Conservation (phyloP, 2,329 filamentous ascomycete genomes). For the Trichoderma sp. region DNA sequence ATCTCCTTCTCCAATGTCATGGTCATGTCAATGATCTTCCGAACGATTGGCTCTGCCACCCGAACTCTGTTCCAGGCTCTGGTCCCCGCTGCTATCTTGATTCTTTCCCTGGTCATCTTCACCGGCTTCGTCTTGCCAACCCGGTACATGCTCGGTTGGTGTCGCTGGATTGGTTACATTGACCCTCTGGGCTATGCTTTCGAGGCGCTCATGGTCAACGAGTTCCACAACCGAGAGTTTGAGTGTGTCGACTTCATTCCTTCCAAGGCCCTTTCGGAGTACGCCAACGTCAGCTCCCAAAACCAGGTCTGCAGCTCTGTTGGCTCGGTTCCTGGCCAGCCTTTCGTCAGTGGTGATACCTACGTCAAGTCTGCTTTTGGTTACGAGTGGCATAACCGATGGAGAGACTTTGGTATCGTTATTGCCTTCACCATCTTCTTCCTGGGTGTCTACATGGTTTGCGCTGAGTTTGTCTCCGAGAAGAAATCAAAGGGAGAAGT, state of each 20-base stretch:
- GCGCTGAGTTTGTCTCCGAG: conserved; percentile 65
- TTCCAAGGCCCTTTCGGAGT: conserved; percentile 27
- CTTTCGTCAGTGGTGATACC: conserved; percentile 56
- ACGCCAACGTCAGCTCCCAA: conserved; percentile 33
- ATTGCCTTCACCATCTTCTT: conserved; percentile 66
- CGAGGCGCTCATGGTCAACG: conserved; percentile 79
- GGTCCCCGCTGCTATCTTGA: conserved; percentile 61
- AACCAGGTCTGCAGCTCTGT: conserved; percentile 59
- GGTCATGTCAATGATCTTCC: conserved; percentile 84
- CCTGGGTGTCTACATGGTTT: conserved; percentile 61
- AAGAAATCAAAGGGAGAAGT: conserved; percentile 76
- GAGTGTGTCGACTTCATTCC: conserved; percentile 51
- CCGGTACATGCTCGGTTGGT: conserved; percentile 76
- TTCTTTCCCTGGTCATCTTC: conserved; percentile 67
- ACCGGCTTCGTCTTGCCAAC: conserved; percentile 69
- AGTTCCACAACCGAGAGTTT: conserved; percentile 70
- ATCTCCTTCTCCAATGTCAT: conserved; percentile 73
- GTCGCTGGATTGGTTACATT: conserved; percentile 79
- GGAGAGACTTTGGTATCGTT: conserved; percentile 72
- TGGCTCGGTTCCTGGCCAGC: conserved; percentile 57
- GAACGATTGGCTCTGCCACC: conserved; percentile 75
- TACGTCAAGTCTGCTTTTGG: conserved; percentile 58
- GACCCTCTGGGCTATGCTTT: conserved; percentile 81
- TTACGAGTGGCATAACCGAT: conserved; percentile 61
- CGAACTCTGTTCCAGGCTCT: conserved; percentile 67